Evolutionary conservation across 1,284 basidiomycete genomes (phyloP), one percentile per base, ranked within the genome.

Genomic region (Salmacisia buchloeana): DNA sequence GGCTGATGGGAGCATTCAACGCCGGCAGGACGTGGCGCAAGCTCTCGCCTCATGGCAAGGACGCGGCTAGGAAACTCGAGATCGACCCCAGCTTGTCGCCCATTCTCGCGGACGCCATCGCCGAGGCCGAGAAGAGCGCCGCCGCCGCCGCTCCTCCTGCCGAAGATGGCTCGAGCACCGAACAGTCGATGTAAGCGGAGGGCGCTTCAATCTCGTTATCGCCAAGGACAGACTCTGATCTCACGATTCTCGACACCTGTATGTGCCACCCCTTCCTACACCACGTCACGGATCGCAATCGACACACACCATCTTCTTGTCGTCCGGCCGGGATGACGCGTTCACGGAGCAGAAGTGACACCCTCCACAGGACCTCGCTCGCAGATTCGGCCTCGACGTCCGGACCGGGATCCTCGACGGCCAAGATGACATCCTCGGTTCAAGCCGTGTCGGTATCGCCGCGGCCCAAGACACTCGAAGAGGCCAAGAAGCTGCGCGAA

Each of bases 11-110:
- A 18, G n/a, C 7, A 1, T 59, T 23, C 18, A 1, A 35, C 54
- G 15, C 29, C 6, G 15, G 1, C 25, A 72, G 69, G 38, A 78
- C 75, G 1, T 78, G 74, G 75, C 62, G 69, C 21, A 78, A 78
- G 61, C 66, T 78, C 41, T 73, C 73, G 33, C 36, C 63, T 1
- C 27, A 66, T 12, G 76, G 67, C 10, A 71, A 74, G 58, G 58
- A 68, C n/a, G 71, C 71, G 33, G 75, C 73, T 31, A 63, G 73
- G 9, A 70, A 77, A 18, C 64, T 81, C 57, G 71, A 72, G 56
- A 74, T 81, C 69, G 72, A 76, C 0, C 72, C 71, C 3, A 64
- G 71, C 1, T 57, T 70, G 18, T 59, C 66, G 43, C 62, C 43
- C 27, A 64, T 71, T 29, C 67, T 70, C 25, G 49, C 61, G 35